These are phyloP conservation scores for Phytophthora pinifolia DNA, from an alignment of 352 stramenopile genomes.

Conservation along the genomic window DNA sequence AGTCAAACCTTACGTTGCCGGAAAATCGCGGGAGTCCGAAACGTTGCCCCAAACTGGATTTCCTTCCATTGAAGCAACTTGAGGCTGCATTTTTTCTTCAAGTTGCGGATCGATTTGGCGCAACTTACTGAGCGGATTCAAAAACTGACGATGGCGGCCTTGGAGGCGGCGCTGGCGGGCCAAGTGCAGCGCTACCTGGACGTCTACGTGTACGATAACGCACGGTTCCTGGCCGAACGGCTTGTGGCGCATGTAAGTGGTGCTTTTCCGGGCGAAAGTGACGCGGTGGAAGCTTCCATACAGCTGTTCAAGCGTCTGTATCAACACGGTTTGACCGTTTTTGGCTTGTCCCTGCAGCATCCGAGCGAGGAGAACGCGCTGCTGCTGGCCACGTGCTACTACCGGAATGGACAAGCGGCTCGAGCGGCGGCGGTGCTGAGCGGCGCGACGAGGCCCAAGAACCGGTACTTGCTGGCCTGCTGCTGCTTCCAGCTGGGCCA, in stretches of 20 bases:
- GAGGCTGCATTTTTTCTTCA: too few species aligned
- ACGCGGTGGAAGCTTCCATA: conserved; percentile 14
- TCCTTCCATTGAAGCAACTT: too few species aligned
- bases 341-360: conserved; percentile 38
- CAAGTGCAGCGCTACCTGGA: conserved; percentile 59
- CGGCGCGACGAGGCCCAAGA: conserved; percentile 39
- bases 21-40: too few species aligned
- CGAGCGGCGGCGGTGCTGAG: conserved; percentile 62
- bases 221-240: conserved; percentile 79
- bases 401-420: conserved; percentile 48
- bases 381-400: conserved; percentile 68
- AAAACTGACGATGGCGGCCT: conserved; percentile 26
- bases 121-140: too few species aligned
- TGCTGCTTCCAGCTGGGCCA: conserved; percentile 78
- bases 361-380: conserved; percentile 55
- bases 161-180: conserved; percentile 50
- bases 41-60: too few species aligned
- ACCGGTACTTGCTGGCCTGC: conserved; percentile 64
- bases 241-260: conserved; percentile 70
- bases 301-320: conserved; percentile 6
- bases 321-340: conserved; percentile 2
- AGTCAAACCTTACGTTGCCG: too few species aligned
- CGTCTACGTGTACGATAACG: conserved; percentile 61
- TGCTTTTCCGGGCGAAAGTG: conserved; percentile 9
- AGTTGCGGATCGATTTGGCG: too few species aligned